Percentiles rank a stretch among this genome's conserved stretches.
These are phyloP conservation scores for Castanea crenata DNA, from an alignment of 306 rosid species.

Conservation along the genomic window DNA sequence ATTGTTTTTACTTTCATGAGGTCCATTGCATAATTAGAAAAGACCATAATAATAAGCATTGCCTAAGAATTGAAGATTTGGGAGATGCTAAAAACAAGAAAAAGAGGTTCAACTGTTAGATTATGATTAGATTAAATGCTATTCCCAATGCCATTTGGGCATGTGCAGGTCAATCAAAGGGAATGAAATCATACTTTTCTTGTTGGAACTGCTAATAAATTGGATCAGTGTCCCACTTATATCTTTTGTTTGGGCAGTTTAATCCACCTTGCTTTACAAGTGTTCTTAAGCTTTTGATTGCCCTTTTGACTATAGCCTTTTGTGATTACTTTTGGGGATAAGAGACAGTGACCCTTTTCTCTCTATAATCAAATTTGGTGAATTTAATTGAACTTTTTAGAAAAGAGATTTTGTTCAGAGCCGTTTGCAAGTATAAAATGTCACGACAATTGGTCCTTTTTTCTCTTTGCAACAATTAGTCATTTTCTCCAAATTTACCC, in stretches of 20 bases:
- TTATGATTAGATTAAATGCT: constrained; percentile 51
- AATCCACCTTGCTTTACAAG: constrained; percentile 46
- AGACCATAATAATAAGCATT: constrained; percentile 39
- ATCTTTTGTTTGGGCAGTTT: constrained; percentile 61
- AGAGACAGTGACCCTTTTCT: constrained; percentile 38
- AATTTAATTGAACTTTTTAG: constrained; percentile 21
- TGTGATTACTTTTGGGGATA: constrained; percentile 45
- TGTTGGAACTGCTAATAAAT: constrained; percentile 35
- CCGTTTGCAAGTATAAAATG: too few species aligned
- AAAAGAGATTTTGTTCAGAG: constrained; percentile 25
- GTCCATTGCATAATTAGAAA: constrained; percentile 27
- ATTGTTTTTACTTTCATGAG: constrained; percentile 14
- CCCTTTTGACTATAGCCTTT: constrained; percentile 63
- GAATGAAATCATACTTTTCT: constrained; percentile 20
- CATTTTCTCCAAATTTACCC: too few species aligned
- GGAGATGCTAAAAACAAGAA: constrained; percentile 50
- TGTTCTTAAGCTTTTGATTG: constrained; percentile 47
- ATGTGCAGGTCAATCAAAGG: constrained; percentile 44
- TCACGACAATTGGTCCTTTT: too few species aligned
- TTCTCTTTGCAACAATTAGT: too few species aligned
- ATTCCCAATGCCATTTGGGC: constrained; percentile 72
- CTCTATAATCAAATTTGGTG: constrained; percentile 26
- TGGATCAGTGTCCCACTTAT: constrained; percentile 38
- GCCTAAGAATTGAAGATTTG: constrained; percentile 33
- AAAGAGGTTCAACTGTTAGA: constrained; percentile 54